Percentiles rank a stretch among this genome's conserved stretches.
Conservation (phyloP, 2,329 filamentous ascomycete species). For the Pseudogymnoascus sp. region DNA sequence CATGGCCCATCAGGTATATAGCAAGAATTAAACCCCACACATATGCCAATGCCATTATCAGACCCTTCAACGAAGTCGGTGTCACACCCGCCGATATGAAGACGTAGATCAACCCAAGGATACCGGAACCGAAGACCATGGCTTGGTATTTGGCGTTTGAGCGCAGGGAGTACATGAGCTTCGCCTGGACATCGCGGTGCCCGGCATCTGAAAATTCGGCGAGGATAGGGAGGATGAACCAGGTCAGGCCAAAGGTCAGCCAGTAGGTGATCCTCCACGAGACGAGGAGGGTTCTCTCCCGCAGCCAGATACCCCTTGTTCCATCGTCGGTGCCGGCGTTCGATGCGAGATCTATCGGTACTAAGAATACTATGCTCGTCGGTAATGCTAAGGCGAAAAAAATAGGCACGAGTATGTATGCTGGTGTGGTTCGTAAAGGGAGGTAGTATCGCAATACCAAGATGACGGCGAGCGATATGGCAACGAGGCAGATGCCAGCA, state of each 20-base stretch:
- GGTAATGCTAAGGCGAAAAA: constrained; percentile 95
- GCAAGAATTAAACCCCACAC: constrained; percentile 86
- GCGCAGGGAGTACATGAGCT: constrained; percentile 75
- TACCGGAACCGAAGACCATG: constrained; percentile 62
- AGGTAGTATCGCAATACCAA: constrained; percentile 84
- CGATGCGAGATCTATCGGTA: constrained; percentile 92
- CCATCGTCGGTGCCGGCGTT: constrained; percentile 65
- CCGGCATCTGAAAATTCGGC: constrained; percentile 93
- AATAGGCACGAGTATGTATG: constrained; percentile 81
- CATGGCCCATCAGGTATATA: constrained; percentile 97
- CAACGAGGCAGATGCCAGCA: constrained; percentile 60
- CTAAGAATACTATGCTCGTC: constrained; percentile 80
- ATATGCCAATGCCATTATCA: constrained; percentile 91
- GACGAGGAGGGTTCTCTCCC: constrained; percentile 67
- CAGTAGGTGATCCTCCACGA: constrained; percentile 95
- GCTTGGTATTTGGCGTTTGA: constrained; percentile 84
- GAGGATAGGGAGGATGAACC: constrained; percentile 87
- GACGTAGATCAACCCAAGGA: constrained; percentile 73
- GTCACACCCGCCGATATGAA: constrained; percentile 69
- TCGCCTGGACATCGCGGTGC: constrained; percentile 75
- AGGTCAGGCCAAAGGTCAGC: constrained; percentile 91
- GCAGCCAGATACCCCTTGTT: constrained; percentile 78
- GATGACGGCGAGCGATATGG: constrained; percentile 69
- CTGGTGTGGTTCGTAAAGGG: constrained; percentile 80
- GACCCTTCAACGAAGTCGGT: constrained; percentile 64